Evolutionary conservation across 1,284 basidiomycete species (phyloP).

Genomic region (Sanghuangporus weigelae): DNA sequence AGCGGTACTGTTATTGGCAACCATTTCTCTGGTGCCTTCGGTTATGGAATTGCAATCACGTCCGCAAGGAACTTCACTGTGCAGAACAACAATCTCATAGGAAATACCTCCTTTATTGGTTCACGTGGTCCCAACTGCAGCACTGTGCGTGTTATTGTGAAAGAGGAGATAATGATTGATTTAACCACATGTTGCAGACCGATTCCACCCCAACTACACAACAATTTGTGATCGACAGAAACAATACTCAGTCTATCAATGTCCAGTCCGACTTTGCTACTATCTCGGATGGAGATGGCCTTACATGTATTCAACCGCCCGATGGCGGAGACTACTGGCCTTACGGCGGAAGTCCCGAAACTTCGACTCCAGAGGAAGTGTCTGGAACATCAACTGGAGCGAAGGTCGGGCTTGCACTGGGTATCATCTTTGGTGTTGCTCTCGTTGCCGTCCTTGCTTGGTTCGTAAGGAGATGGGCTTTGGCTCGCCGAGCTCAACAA

Average conservation of each 20-base stretch:
- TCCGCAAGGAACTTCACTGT: conserved; percentile 66
- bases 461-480: conserved; percentile 44
- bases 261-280: conserved; percentile 49
- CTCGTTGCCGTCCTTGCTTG: conserved; percentile 37
- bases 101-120: conserved; percentile 77
- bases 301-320: conserved; percentile 65
- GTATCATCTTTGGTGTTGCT: conserved; percentile 44
- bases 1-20: conserved; percentile 65
- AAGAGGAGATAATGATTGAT: too few species aligned
- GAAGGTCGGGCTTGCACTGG: conserved; percentile 50
- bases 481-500: not conserved
- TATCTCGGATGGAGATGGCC: conserved; percentile 47
- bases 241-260: conserved; percentile 35
- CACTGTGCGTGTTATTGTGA: conserved; percentile 15
- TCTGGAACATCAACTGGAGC: conserved; percentile 30
- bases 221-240: conserved; percentile 54
- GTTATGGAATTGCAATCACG: conserved; percentile 62
- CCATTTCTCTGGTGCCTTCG: conserved; percentile 65
- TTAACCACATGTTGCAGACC: conserved; percentile 15
- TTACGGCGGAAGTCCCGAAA: conserved; percentile 47
- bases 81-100: conserved; percentile 55
- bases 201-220: conserved; percentile 48
- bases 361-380: conserved; percentile 20
- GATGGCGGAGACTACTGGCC: conserved; percentile 70
- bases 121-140: conserved; percentile 67